Conservation (phyloP, 768 basidiomycete species). For the Lactifluus hygrophoroides region DNA sequence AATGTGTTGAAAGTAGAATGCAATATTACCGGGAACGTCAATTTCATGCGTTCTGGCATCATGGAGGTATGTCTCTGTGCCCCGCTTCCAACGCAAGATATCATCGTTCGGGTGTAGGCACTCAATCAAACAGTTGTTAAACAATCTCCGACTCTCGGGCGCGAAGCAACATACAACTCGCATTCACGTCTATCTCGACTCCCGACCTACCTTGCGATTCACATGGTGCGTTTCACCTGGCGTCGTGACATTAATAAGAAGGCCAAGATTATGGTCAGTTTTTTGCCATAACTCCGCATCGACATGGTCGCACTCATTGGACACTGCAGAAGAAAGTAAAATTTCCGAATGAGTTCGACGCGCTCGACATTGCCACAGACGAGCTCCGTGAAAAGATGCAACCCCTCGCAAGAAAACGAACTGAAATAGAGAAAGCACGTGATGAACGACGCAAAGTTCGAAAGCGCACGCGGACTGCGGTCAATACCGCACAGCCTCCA, state of each 20-base stretch:
- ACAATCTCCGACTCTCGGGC: slow-evolving; percentile 65
- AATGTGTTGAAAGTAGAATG: slow-evolving; percentile 85
- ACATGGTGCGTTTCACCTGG: slow-evolving; percentile 98
- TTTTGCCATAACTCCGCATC: neutral
- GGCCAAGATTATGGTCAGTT: slow-evolving; percentile 86
- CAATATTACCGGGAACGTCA: slow-evolving; percentile 80
- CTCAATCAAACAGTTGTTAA: slow-evolving; percentile 86
- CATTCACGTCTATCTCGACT: slow-evolving; percentile 75
- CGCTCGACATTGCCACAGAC: slow-evolving; percentile 70
- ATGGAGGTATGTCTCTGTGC: slow-evolving; percentile 37
- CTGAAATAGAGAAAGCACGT: slow-evolving; percentile 78
- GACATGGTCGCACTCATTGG: neutral
- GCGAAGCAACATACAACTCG: slow-evolving; percentile 76
- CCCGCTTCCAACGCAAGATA: neutral
- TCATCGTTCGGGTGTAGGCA: slow-evolving; percentile 40
- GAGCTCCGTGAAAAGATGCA: slow-evolving; percentile 65
- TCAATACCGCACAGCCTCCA: slow-evolving; percentile 25
- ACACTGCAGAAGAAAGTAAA: slow-evolving; percentile 71
- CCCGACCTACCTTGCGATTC: slow-evolving; percentile 78
- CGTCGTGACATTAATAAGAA: slow-evolving; percentile 83
- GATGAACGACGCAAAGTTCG: slow-evolving; percentile 74
- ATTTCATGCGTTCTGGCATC: slow-evolving; percentile 84
- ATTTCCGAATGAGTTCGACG: slow-evolving; percentile 85
- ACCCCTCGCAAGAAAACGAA: slow-evolving; percentile 63
- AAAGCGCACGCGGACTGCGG: slow-evolving; percentile 53